A percentile compares a stretch with the other conserved stretches of the same genome.
Evolutionary conservation across 202 grass and related monocot genomes (phyloP).

Genomic region (Schoenoplectus tabernaemontani): DNA sequence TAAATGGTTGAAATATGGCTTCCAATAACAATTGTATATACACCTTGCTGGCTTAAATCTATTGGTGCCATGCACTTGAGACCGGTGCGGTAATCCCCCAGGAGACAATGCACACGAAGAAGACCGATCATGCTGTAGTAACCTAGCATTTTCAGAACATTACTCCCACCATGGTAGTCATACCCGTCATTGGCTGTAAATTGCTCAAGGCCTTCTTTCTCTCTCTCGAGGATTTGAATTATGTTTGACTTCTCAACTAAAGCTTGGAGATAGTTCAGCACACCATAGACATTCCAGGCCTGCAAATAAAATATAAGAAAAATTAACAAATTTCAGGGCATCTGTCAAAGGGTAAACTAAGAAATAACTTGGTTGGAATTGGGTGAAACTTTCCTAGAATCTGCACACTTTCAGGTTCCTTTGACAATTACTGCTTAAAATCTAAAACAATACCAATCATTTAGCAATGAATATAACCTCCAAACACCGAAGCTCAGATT

Average conservation of each 20-base stretch:
- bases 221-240: slow-evolving; percentile 77
- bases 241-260: slow-evolving; percentile 96
- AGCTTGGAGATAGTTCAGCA: slow-evolving; percentile 94
- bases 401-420: neutral
- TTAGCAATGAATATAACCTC: neutral
- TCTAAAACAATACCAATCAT: neutral
- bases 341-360: neutral
- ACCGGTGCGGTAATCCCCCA: slow-evolving; percentile 87
- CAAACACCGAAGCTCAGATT: neutral
- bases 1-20: slow-evolving; percentile 97
- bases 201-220: slow-evolving; percentile 90
- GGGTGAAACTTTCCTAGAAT: neutral
- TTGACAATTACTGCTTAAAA: neutral
- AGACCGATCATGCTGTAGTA: slow-evolving; percentile 99
- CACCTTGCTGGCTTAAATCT: slow-evolving; percentile 91
- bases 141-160: slow-evolving; percentile 94
- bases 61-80: slow-evolving; percentile 87
- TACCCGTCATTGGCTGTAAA: slow-evolving; percentile 83
- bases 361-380: neutral
- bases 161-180: slow-evolving; percentile 89
- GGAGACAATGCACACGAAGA: slow-evolving; percentile 94
- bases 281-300: slow-evolving; percentile 95
- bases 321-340: neutral
- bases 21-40: slow-evolving; percentile 91
- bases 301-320: slow-evolving; percentile 16